Evolutionary conservation across 768 basidiomycete species (phyloP).

Genomic region (Boletus rex-veris): DNA sequence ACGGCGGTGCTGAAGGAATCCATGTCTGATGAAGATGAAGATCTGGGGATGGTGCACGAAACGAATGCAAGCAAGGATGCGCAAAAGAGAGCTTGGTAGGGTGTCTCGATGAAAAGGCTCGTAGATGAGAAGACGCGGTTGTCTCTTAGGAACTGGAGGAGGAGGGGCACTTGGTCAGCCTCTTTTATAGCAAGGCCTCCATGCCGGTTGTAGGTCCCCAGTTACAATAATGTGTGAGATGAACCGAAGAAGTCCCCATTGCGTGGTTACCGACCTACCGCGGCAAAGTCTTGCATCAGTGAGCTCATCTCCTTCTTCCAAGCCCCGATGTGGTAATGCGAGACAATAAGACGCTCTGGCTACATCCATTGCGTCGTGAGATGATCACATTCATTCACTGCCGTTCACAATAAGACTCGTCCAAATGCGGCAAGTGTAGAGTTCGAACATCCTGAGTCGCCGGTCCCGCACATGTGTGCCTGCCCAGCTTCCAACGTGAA

Average conservation of each 20-base stretch:
- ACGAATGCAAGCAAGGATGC: not conserved
- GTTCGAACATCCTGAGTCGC: not conserved
- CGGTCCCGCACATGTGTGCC: not conserved
- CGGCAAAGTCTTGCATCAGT: no score
- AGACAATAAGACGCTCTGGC: conserved; percentile 20
- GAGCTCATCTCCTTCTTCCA: not conserved
- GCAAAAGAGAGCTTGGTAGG: not conserved
- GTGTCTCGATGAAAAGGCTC: not conserved
- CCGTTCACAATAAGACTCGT: conserved; percentile 16
- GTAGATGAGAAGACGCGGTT: not conserved
- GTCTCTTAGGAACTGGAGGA: conserved; percentile 8
- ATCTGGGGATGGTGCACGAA: not conserved
- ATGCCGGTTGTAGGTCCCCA: not conserved
- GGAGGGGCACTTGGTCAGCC: not conserved
- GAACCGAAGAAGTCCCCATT: not conserved
- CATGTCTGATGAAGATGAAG: conserved; percentile 12
- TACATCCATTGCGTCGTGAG: conserved; percentile 4
- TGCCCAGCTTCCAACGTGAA: not conserved
- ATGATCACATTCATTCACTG: not conserved
- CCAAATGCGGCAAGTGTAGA: conserved; percentile 24
- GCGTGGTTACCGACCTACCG: not conserved
- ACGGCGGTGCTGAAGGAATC: conserved; percentile 17
- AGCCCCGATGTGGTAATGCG: conserved; percentile 3
- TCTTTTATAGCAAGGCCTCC: conserved; percentile 16
- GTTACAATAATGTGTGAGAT: not conserved